A percentile compares a stretch with the other conserved stretches of the same genome.
phyloP scores from a whole-genome alignment of 2,329 filamentous ascomycete species.

The Sclerotinia trifoliorum region DNA sequence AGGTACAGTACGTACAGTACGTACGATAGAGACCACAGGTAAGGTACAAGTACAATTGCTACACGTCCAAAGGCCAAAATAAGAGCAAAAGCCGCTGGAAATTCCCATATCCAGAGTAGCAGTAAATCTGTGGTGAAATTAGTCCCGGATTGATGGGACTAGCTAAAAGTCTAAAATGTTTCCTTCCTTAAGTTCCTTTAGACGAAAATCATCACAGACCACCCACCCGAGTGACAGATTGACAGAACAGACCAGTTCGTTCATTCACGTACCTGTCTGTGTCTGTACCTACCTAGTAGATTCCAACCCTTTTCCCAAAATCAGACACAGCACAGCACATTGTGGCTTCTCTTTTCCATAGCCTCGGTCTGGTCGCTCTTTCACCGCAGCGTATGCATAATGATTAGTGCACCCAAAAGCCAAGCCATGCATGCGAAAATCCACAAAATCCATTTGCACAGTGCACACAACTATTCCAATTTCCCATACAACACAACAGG shows the following conservation, averaged over 20 bases:
- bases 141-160: constrained; percentile 7
- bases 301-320: not conserved
- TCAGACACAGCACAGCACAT: constrained; percentile 3
- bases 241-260: not conserved
- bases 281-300: not conserved
- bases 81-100: constrained; percentile 4
- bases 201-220: constrained; percentile 16
- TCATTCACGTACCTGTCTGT: not conserved
- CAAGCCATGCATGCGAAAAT: not conserved
- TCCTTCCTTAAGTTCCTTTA: not conserved
- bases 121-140: not conserved
- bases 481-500: constrained; percentile 4
- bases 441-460: constrained; percentile 11
- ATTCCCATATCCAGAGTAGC: not conserved
- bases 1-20: not conserved
- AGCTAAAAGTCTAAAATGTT: constrained; percentile 8
- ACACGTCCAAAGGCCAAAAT: not conserved
- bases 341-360: constrained; percentile 12
- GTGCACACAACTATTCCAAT: not conserved
- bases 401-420: constrained; percentile 17
- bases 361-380: constrained; percentile 15
- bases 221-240: constrained; percentile 11
- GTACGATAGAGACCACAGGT: not conserved
- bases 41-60: not conserved
- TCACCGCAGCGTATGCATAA: constrained; percentile 22